Conservation (phyloP, 331 rosid genomes). For the Acacia pycnantha region DNA sequence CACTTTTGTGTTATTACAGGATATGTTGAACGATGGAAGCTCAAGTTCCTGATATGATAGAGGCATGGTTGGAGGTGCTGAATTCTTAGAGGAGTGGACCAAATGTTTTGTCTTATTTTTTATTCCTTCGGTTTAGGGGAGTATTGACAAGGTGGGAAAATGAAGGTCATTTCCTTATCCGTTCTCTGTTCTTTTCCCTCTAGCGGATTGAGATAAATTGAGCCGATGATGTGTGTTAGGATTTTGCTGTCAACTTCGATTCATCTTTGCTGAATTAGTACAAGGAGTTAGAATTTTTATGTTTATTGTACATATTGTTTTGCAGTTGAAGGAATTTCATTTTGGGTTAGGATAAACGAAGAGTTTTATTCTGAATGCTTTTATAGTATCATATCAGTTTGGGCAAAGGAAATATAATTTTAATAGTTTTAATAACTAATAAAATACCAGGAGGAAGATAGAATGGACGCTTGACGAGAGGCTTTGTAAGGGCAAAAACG, state of each 20-base stretch:
- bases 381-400: background rate
- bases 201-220: background rate
- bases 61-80: slow-evolving; percentile 25
- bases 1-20: slow-evolving; percentile 37
- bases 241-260: slow-evolving; percentile 30
- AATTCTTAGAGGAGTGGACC: slow-evolving; percentile 44
- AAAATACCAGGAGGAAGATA: no score
- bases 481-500: background rate
- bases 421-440: background rate
- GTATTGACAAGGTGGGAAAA: background rate
- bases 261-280: slow-evolving; percentile 5
- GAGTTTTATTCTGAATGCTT: background rate
- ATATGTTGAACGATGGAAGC: slow-evolving; percentile 54
- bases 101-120: background rate
- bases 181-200: background rate
- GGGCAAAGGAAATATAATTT: background rate
- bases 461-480: no score
- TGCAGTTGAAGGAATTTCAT: slow-evolving; percentile 36
- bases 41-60: slow-evolving; percentile 51
- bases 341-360: background rate
- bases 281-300: slow-evolving; percentile 39
- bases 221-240: slow-evolving; percentile 29
- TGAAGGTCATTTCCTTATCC: slow-evolving; percentile 16
- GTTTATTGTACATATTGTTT: slow-evolving; percentile 59
- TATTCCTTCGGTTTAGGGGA: slow-evolving; percentile 25